Base-by-base conservation (phyloP, 1,284 basidiomycete genomes). In the Marasmius sp. region DNA sequence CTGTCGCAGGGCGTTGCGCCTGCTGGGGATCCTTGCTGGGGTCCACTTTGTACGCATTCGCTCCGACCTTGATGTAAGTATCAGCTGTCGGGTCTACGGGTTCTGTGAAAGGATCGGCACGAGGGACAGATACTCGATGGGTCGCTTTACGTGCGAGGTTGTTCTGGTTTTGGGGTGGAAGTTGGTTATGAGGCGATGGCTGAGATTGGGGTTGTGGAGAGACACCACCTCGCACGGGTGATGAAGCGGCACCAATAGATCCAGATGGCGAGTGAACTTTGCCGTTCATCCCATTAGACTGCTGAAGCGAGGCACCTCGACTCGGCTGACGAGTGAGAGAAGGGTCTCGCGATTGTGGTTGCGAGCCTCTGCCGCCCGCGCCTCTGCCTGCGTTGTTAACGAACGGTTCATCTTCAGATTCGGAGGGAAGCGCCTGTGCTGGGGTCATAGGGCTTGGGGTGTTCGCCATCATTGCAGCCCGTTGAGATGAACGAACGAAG, bases 311-410 rank as follows among this genome's bases (percentile, higher is more conserved):
- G 41, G 60, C 55, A 53, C 58, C 65, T 20, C 66, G 70, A 60
- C 70, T 78, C 61, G 66, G 69, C 55, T 69, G 75, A 49, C 71
- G 70, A 52, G 60, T 70, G 48, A 72, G 62, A 50, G 64, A 63
- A 41, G 53, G 57, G 38, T 74, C 73, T 27, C 27, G 27, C 5
- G 14, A 57, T 63, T 67, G 67, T 76, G 65, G 14, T 68, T 65
- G 18, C 71, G 62, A 64, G 66, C 70, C 75, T 75, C 68, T 74
- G 70, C 66, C 51, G 14, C 78, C 83, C 8, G 88, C 87, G 36
- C 91, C 90, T 6, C 90, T 77, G 11, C 90, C 91, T 4, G 87
- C 86, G 8, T 79, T 78, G 65, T 91, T 89, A n/a, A 83, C 74
- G 2, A 75, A 64, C 0, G 80, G 77, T 55, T 85, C 81, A 3